These are phyloP conservation scores for Babesia ovata DNA, from an alignment of 169 alveolate genomes.

Conservation along the genomic window DNA sequence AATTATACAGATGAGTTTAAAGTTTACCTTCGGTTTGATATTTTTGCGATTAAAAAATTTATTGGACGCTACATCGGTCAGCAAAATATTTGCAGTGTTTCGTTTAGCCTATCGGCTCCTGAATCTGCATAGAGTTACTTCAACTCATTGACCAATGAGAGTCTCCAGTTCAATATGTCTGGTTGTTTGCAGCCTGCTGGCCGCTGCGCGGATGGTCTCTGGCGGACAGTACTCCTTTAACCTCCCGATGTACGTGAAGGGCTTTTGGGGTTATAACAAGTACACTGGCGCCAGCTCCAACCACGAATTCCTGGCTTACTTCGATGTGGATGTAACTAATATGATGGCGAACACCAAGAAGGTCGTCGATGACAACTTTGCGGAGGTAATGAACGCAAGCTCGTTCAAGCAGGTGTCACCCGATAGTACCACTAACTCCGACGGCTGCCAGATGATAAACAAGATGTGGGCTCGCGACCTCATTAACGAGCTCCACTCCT, in stretches of 20 bases:
- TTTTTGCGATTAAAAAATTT: no score
- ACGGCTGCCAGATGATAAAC: slow-evolving; percentile 29
- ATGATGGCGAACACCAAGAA: slow-evolving; percentile 8
- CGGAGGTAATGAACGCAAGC: slow-evolving; percentile 51
- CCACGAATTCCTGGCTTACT: slow-evolving; percentile 10
- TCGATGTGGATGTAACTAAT: slow-evolving; percentile 23
- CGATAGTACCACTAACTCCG: background rate
- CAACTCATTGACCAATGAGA: no score
- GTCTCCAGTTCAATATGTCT: background rate
- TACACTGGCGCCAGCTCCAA: slow-evolving; percentile 25
- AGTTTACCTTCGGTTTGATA: no score
- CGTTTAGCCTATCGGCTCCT: no score
- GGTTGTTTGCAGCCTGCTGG: slow-evolving; percentile 5
- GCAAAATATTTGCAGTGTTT: no score
- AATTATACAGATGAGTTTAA: no score
- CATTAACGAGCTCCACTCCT: slow-evolving; percentile 24
- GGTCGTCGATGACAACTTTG: slow-evolving; percentile 10
- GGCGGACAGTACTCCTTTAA: slow-evolving; percentile 22
- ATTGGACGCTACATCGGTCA: no score
- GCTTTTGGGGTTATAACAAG: background rate
- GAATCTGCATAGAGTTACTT: no score
- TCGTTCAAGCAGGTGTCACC: slow-evolving; percentile 17
- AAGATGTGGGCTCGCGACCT: slow-evolving; percentile 60
- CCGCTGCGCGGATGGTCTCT: background rate
- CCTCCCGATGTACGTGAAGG: slow-evolving; percentile 23